phyloP scores from a whole-genome alignment of 306 rosid genomes.

The Dryas alaskensis region DNA sequence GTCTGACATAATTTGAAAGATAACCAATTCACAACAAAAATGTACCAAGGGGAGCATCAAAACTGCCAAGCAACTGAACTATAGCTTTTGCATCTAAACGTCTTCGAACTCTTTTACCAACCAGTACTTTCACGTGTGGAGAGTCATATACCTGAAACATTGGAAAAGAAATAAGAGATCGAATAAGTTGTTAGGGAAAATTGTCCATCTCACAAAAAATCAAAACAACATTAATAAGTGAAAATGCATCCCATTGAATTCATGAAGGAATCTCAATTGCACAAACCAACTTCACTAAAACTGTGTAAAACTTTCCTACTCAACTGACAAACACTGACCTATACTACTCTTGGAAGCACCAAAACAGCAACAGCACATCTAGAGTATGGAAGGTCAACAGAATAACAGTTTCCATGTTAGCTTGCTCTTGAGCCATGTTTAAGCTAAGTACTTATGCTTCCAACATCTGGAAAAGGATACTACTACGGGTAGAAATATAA shows the following conservation, averaged over 20 bases:
- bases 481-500: no score
- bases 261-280: background rate
- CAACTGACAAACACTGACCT: background rate
- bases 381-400: no score
- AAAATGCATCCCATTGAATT: background rate
- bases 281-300: background rate
- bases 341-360: background rate
- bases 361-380: background rate
- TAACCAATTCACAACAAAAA: background rate
- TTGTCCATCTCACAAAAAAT: no score
- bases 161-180: background rate
- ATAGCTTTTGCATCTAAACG: conserved; percentile 83
- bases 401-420: no score
- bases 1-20: background rate
- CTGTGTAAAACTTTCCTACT: background rate
- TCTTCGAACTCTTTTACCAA: conserved; percentile 63
- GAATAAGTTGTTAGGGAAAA: background rate
- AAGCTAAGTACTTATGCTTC: no score
- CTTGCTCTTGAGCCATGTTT: no score
- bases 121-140: conserved; percentile 61
- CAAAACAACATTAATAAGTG: background rate
- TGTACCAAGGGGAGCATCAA: conserved; percentile 72
- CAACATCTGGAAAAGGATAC: no score
- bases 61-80: conserved; percentile 65
- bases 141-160: conserved; percentile 68